Conservation (phyloP, 1,284 basidiomycete genomes). For the Apiotrichum sp. region DNA sequence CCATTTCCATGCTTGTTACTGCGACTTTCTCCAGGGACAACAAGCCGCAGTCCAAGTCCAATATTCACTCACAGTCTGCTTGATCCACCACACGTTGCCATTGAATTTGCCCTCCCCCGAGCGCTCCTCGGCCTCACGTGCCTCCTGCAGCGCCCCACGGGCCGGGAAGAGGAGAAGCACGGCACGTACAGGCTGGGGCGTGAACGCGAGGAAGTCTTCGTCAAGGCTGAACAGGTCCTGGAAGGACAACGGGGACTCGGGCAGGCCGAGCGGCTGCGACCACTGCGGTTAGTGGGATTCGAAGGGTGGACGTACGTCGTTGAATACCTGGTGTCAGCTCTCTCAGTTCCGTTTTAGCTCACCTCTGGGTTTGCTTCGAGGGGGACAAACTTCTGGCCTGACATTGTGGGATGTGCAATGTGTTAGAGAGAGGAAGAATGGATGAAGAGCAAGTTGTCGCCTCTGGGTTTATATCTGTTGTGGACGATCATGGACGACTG, state of each 20-base stretch:
- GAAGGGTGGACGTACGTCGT: constrained; percentile 29
- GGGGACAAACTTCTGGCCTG: constrained; percentile 58
- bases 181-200: constrained; percentile 67
- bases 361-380: constrained; percentile 72
- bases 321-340: constrained; percentile 39
- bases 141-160: constrained; percentile 52
- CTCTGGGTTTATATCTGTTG: too few relatives aligned
- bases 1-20: too few relatives aligned
- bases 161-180: constrained; percentile 77
- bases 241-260: constrained; percentile 57
- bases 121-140: constrained; percentile 51
- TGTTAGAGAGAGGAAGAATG: neutral
- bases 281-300: constrained; percentile 53
- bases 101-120: constrained; percentile 28
- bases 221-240: constrained; percentile 78
- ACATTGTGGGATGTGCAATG: constrained; percentile 4
- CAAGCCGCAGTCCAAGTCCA: too few relatives aligned
- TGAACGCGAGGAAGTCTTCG: constrained; percentile 63
- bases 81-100: constrained; percentile 47
- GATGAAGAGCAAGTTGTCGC: neutral
- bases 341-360: constrained; percentile 11
- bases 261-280: constrained; percentile 67
- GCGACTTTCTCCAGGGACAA: too few relatives aligned
- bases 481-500: neutral
- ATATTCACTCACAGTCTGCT: constrained; percentile 46